Conservation (phyloP, 148 eudicot species). For the Rhododendron simsii region DNA sequence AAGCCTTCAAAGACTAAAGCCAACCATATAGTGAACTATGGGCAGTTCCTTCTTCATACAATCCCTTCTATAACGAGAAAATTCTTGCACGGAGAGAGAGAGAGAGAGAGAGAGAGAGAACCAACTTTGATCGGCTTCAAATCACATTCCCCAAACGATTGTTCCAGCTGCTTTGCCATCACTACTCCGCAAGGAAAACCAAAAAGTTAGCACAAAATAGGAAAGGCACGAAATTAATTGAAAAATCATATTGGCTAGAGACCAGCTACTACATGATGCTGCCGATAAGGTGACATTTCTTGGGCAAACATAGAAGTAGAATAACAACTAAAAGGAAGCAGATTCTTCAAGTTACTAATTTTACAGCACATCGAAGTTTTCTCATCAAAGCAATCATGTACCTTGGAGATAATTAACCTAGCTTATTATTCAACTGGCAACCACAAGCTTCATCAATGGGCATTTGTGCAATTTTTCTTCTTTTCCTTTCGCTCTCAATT, state of each 20-base stretch:
- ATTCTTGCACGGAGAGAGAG: neutral
- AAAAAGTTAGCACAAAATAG: neutral
- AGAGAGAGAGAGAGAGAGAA: conserved; percentile 12
- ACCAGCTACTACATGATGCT: conserved; percentile 2
- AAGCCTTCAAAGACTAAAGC: neutral
- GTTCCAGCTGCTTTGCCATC: conserved; percentile 19
- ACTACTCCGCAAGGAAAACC: conserved; percentile 24
- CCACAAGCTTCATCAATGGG: neutral
- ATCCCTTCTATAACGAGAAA: neutral
- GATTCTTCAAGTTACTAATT: neutral
- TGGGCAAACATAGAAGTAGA: neutral
- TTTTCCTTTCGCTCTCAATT: neutral
- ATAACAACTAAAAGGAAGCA: neutral
- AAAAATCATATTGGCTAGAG: neutral
- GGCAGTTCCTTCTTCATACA: neutral
- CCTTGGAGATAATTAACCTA: neutral
- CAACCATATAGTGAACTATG: neutral
- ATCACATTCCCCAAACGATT: conserved; percentile 21
- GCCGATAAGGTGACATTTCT: no score
- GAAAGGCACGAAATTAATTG: neutral
- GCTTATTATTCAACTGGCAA: neutral
- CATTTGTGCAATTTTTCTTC: neutral
- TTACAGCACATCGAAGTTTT: neutral
- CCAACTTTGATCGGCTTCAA: conserved; percentile 32
- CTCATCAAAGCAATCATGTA: conserved; percentile 1